Conservation (phyloP, 495 filamentous ascomycete genomes). For the Pyronema domesticum region DNA sequence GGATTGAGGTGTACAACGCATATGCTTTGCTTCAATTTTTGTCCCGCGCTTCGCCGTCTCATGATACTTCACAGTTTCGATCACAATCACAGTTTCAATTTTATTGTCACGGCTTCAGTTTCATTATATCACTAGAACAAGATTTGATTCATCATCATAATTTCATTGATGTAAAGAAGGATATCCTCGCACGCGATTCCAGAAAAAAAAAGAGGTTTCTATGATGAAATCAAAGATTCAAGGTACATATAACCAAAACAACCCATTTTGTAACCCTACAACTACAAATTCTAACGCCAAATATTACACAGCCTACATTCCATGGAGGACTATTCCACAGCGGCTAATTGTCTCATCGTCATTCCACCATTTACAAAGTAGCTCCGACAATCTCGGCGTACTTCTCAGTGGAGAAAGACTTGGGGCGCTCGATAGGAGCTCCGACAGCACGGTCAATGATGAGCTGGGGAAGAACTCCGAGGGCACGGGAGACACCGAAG, state of each 20-base stretch:
- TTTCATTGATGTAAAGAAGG: background rate
- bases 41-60: background rate
- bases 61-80: too few species aligned
- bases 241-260: background rate
- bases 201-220: conserved; percentile 1
- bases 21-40: background rate
- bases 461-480: conserved; percentile 82
- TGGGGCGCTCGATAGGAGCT: conserved; percentile 72
- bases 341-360: background rate
- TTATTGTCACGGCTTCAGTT: background rate
- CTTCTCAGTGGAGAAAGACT: conserved; percentile 40
- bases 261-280: background rate
- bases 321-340: background rate
- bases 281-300: background rate
- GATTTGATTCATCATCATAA: background rate
- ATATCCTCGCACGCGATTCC: too few species aligned
- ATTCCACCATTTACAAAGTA: conserved; percentile 48
- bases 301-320: background rate
- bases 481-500: conserved; percentile 79
- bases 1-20: background rate
- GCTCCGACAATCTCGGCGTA: conserved; percentile 86
- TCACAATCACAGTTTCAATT: background rate
- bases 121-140: background rate
- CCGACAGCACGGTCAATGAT: conserved; percentile 93
- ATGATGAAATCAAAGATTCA: background rate